Evolutionary conservation across 73 alveolate genomes (phyloP), one percentile per base, ranked within the genome.

Genomic region (Stentor roeselii): DNA sequence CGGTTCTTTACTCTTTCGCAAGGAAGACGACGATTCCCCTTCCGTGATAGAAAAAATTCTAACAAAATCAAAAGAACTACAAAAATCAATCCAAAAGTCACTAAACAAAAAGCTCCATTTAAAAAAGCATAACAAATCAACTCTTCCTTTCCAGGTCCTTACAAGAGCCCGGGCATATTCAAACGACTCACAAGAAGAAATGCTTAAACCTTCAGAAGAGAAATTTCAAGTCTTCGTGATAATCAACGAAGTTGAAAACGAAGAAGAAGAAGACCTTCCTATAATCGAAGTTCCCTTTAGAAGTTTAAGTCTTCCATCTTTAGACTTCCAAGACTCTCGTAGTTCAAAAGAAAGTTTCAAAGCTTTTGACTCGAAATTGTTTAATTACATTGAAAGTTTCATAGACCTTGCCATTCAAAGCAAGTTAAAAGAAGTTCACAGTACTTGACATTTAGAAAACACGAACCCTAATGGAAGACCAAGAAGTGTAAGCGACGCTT

Each of bases 1-100:
- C 39, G 96, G 88, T 11, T 61, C 37, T 6, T 11, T 61, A 6
- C 11, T 61, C 21, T 61, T 11, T 61, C 6, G 82, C 59, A 30
- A 35, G 6, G 82, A 30, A n/a, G 6, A 30, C 27, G 82, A 61
- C 14, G 60, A 61, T 6, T 14, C 6, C 27, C 37, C 82, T 61
- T 30, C 58, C 14, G 27, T 35, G 6, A n/a, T 61, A 14, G 82
- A 61, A 35, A 11, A 61, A 61, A 36, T 35, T 35, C 11, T 61
- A 30, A 35, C 6, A 61, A 61, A 61, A 36, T n/a, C 82, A 14
- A 6, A 11, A 11, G 58, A 30, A 30, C 82, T 61, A 35, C 14
- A n/a, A 6, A 35, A 61, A 36, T 6, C 37, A 61, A 61, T 61
- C 14, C 11, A 61, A 14, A 61, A 61, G 27, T 61, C 82, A 11